Evolutionary conservation across 2,329 filamentous ascomycete genomes (phyloP).

Genomic region (Aspergillus pseudoglaucus): DNA sequence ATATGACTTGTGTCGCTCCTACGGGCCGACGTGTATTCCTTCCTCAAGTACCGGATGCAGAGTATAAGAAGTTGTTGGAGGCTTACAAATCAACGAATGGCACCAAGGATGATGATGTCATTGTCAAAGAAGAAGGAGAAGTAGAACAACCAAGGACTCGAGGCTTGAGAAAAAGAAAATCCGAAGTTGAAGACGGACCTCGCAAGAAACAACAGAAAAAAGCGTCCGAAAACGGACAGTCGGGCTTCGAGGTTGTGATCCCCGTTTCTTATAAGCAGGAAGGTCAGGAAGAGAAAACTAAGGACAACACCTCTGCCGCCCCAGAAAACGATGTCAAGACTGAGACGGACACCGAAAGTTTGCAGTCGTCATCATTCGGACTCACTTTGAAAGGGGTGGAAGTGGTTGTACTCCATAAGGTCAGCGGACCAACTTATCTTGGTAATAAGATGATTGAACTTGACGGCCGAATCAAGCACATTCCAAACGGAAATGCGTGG

Average conservation of each 20-base stretch:
- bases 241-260: background rate
- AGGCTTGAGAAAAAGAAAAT: constrained; percentile 11
- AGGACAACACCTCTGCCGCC: background rate
- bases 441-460: constrained; percentile 30
- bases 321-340: background rate
- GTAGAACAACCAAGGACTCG: background rate
- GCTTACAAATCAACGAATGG: background rate
- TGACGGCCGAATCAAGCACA: constrained; percentile 31
- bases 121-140: background rate
- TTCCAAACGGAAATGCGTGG: constrained; percentile 36
- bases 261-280: no score
- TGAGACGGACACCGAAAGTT: background rate
- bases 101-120: background rate
- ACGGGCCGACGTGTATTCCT: constrained; percentile 32
- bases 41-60: constrained; percentile 3
- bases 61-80: background rate
- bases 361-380: background rate
- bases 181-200: constrained; percentile 2
- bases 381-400: constrained; percentile 3
- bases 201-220: constrained; percentile 1
- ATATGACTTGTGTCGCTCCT: constrained; percentile 35
- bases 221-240: constrained; percentile 1
- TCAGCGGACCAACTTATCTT: constrained; percentile 24
- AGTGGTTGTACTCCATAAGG: constrained; percentile 23
- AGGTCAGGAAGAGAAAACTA: background rate